A percentile compares a stretch with the other conserved stretches of the same genome.
phyloP scores from a whole-genome alignment of 2,329 filamentous ascomycete species.

The Clonostachys byssicola region DNA sequence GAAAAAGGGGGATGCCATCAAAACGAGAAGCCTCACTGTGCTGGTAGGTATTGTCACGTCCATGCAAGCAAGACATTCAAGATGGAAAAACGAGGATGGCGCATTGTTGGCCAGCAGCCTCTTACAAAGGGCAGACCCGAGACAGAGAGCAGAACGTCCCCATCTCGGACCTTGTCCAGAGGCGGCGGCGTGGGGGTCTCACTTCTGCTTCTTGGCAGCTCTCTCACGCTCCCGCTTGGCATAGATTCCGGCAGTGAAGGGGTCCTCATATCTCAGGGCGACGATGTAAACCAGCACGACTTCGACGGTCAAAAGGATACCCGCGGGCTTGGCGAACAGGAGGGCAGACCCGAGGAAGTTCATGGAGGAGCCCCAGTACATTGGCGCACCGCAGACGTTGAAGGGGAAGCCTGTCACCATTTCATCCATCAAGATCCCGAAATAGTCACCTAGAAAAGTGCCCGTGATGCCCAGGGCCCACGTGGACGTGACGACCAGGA shows the following conservation, averaged over 20 bases:
- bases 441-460: slow-evolving; percentile 97
- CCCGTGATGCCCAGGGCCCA: slow-evolving; percentile 91
- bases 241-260: slow-evolving; percentile 91
- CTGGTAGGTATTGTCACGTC: no score
- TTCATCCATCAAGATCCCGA: slow-evolving; percentile 93
- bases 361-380: slow-evolving; percentile 94
- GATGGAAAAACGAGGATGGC: no score
- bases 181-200: no score
- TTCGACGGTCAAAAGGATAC: slow-evolving; percentile 69
- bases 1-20: no score
- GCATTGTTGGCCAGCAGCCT: no score
- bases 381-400: slow-evolving; percentile 83
- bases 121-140: no score
- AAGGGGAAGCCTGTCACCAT: slow-evolving; percentile 96
- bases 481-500: slow-evolving; percentile 84
- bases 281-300: slow-evolving; percentile 77
- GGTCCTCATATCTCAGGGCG: slow-evolving; percentile 84
- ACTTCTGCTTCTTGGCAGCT: slow-evolving; percentile 50
- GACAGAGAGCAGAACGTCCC: no score
- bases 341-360: slow-evolving; percentile 87
- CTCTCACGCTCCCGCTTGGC: slow-evolving; percentile 70
- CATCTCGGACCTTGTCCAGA: no score
- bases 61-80: no score
- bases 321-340: slow-evolving; percentile 82
- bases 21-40: no score